Evolutionary conservation across 352 stramenopile genomes (phyloP).

Genomic region (Aphanomyces invadans): DNA sequence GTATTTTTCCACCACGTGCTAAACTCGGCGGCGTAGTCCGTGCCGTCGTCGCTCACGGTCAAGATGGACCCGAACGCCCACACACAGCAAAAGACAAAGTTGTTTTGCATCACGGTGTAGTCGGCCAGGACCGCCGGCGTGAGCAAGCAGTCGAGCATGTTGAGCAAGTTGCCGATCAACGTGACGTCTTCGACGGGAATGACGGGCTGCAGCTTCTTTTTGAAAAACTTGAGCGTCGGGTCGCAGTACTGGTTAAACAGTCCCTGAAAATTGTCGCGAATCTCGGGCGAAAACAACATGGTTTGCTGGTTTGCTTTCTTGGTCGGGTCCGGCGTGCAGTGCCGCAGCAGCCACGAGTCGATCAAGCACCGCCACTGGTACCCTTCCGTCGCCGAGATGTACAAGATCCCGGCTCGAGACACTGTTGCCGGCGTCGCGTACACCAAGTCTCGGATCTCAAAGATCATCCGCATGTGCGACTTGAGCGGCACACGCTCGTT

Average conservation of each 20-base stretch:
- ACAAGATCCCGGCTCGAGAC: slow-evolving; percentile 92
- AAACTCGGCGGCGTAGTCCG: slow-evolving; percentile 91
- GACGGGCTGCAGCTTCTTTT: slow-evolving; percentile 87
- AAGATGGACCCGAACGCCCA: slow-evolving; percentile 93
- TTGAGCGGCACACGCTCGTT: slow-evolving; percentile 96
- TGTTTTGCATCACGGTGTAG: slow-evolving; percentile 81
- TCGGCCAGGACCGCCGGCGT: slow-evolving; percentile 72
- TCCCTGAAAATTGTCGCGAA: slow-evolving; percentile 63
- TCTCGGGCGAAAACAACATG: slow-evolving; percentile 74
- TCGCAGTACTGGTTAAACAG: slow-evolving; percentile 92
- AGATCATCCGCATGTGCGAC: slow-evolving; percentile 95
- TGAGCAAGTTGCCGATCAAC: slow-evolving; percentile 87
- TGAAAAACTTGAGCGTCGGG: slow-evolving; percentile 89
- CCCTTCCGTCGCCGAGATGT: slow-evolving; percentile 92
- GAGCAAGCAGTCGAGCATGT: slow-evolving; percentile 91
- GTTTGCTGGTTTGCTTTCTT: slow-evolving; percentile 46
- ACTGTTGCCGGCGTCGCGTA: slow-evolving; percentile 94
- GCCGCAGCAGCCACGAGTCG: slow-evolving; percentile 84
- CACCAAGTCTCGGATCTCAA: slow-evolving; percentile 94
- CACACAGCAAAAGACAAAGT: slow-evolving; percentile 93
- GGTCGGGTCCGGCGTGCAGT: slow-evolving; percentile 54
- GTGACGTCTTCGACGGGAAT: slow-evolving; percentile 92
- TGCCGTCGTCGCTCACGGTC: slow-evolving; percentile 89
- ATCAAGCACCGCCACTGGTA: slow-evolving; percentile 95
- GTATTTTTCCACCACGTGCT: slow-evolving; percentile 94